Conservation (phyloP, 2,329 filamentous ascomycete species). For the Trichoderma afroharzianum region DNA sequence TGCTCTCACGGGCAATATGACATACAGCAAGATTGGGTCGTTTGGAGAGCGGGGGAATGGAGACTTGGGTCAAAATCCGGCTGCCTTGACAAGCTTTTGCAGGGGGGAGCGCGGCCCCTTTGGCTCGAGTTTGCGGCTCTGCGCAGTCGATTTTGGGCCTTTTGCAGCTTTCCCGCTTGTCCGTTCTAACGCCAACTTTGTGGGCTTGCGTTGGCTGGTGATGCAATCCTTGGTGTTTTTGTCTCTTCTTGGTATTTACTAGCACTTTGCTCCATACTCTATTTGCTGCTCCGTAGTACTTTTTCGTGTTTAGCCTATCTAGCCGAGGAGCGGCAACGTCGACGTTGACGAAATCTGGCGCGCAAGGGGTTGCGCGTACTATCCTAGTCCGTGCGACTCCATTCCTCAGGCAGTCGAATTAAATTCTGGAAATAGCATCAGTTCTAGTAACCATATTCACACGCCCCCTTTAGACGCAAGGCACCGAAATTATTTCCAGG, state of each 20-base stretch:
- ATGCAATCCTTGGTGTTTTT: not conserved
- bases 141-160: not conserved
- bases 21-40: not conserved
- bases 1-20: not conserved
- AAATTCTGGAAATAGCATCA: not conserved
- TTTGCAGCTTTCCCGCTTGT: not conserved
- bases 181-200: not conserved
- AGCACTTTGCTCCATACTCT: not conserved
- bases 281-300: not conserved
- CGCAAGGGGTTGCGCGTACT: constrained; percentile 7
- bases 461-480: constrained; percentile 1
- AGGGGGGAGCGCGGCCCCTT: not conserved
- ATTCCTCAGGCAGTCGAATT: not conserved
- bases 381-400: not conserved
- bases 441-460: not conserved
- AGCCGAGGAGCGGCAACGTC: not conserved
- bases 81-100: not conserved
- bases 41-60: constrained; percentile 4
- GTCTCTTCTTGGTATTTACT: not conserved
- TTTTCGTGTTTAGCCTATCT: not conserved
- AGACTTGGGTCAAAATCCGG: constrained; percentile 8
- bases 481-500: constrained; percentile 15
- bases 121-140: constrained; percentile 3
- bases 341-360: not conserved
- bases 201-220: constrained; percentile 10